A percentile compares a stretch with the other conserved stretches of the same genome.
Conservation (phyloP, 805 yeast genomes). For the Candida schatavii region DNA sequence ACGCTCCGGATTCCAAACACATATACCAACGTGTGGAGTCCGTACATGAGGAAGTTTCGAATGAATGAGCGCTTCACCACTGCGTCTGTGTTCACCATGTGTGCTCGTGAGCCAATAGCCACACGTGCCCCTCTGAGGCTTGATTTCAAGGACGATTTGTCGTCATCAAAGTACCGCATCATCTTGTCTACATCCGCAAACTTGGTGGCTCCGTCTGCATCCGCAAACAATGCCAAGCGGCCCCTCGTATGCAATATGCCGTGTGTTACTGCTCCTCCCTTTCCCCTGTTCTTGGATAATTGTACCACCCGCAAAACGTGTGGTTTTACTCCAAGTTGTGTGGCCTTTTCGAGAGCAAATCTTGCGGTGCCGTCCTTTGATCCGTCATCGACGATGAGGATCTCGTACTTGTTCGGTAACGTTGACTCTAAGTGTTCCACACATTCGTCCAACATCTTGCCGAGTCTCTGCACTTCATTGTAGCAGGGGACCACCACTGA, state of each 20-base stretch:
- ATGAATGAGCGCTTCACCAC: slow-evolving; percentile 91
- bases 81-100: slow-evolving; percentile 93
- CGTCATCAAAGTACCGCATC: slow-evolving; percentile 35
- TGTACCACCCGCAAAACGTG: slow-evolving; percentile 69
- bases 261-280: slow-evolving; percentile 92
- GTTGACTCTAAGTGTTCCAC: slow-evolving; percentile 47
- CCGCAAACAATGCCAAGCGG: slow-evolving; percentile 77
- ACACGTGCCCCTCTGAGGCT: slow-evolving; percentile 45
- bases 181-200: slow-evolving; percentile 67
- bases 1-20: slow-evolving; percentile 85
- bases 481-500: slow-evolving; percentile 92
- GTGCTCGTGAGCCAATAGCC: slow-evolving; percentile 93
- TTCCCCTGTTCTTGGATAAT: slow-evolving; percentile 6
- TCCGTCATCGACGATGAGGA: slow-evolving; percentile 89
- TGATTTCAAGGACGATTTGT: no score
- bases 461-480: slow-evolving; percentile 76
- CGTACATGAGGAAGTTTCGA: slow-evolving; percentile 89
- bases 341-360: slow-evolving; percentile 64
- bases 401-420: slow-evolving; percentile 54
- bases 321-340: slow-evolving; percentile 46
- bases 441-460: slow-evolving; percentile 68
- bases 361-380: slow-evolving; percentile 76
- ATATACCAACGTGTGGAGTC: slow-evolving; percentile 80
- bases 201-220: slow-evolving; percentile 94
- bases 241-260: slow-evolving; percentile 81